phyloP scores from a whole-genome alignment of 2,329 filamentous ascomycete genomes.

The Colletotrichum sp. region DNA sequence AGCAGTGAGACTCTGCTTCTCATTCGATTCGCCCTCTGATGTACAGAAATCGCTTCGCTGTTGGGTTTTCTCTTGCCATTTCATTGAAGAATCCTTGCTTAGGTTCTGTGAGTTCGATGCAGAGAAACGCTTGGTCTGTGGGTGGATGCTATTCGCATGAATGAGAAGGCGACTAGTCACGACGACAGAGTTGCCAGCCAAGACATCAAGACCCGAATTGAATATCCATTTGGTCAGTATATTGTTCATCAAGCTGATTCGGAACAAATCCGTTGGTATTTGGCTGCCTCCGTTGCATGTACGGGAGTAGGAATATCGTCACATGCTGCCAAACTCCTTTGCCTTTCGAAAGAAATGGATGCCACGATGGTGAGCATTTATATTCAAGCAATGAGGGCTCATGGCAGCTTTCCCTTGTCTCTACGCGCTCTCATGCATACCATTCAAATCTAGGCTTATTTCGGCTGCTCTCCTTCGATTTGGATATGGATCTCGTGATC shows the following conservation, averaged over 20 bases:
- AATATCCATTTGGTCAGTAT: rapidly evolving
- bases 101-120: no score
- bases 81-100: no score
- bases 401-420: background rate
- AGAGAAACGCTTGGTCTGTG: no score
- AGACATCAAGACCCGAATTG: background rate
- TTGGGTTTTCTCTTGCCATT: no score
- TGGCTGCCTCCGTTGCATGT: background rate
- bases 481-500: background rate
- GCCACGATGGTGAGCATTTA: background rate
- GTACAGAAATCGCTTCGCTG: no score
- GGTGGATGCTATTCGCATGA: background rate
- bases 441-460: background rate
- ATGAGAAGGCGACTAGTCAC: background rate
- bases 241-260: background rate
- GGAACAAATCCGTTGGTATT: rapidly evolving
- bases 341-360: background rate
- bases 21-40: no score
- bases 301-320: background rate
- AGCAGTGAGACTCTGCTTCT: no score
- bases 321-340: rapidly evolving
- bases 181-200: background rate
- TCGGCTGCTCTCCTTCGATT: background rate
- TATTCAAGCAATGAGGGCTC: rapidly evolving
- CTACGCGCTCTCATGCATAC: rapidly evolving